Percentiles rank a stretch among this genome's conserved stretches.
Evolutionary conservation across 169 alveolate genomes (phyloP).

Genomic region (Plasmodium vinckei): DNA sequence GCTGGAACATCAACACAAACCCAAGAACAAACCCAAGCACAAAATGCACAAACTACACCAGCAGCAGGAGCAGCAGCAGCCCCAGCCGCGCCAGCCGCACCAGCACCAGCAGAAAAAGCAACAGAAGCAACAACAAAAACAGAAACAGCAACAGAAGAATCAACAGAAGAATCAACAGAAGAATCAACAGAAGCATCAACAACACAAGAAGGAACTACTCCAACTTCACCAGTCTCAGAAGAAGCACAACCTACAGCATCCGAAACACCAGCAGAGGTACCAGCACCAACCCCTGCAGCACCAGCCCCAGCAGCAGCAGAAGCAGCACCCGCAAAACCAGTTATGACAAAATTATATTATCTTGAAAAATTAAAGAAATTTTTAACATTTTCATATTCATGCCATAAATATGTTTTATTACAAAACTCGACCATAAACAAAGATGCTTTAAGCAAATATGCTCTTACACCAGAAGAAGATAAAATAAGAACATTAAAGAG

Average conservation of each 20-base stretch:
- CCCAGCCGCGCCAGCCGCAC: background rate
- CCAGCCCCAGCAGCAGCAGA: conserved; percentile 3
- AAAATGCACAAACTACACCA: background rate
- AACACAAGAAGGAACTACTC: no score
- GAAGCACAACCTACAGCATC: background rate
- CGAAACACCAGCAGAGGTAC: background rate
- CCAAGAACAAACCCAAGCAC: background rate
- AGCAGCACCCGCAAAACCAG: background rate
- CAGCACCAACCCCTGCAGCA: conserved; percentile 1
- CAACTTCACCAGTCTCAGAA: background rate
- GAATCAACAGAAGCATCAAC: background rate
- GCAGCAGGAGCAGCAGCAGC: no score
- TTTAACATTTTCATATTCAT: conserved; percentile 19
- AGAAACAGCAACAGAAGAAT: background rate
- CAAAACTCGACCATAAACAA: conserved; percentile 16
- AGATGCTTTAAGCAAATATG: conserved; percentile 1
- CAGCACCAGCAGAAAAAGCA: background rate
- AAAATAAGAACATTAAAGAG: background rate
- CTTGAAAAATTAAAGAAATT: conserved; percentile 31
- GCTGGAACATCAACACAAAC: background rate
- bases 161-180: background rate
- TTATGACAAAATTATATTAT: conserved; percentile 29
- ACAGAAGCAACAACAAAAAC: background rate
- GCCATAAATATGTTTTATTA: conserved; percentile 36
- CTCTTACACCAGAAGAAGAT: background rate